Base-by-base conservation (phyloP, 768 basidiomycete genomes). In the Tylopilus felleus region DNA sequence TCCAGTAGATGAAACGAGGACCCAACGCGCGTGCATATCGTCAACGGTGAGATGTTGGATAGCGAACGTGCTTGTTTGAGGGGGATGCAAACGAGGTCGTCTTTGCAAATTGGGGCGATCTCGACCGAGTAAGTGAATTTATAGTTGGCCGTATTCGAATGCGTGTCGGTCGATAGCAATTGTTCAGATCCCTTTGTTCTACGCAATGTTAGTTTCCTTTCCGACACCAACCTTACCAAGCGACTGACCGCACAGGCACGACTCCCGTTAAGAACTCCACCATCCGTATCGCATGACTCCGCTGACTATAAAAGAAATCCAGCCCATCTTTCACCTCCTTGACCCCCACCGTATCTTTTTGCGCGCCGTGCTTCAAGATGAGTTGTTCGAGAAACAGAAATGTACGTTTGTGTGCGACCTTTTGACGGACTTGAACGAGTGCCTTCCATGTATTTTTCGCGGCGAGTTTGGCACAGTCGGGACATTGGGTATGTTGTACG, bases 361-460 rank as follows among this genome's bases (percentile, higher is more conserved):
- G 96, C 5, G 94, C 94, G 60, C 87, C 87, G 65, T 98, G 93
- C 71, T 95, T 98, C 65, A 98, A 74, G 67, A 99, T 98, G 57
- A 98, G 80, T 65, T 98, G 97, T 72, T 98, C 97, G 48, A 98
- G 84, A 77, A 86, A 99, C 63, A 99, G 73, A 77, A 99, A 99
- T 2, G 97, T 98, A 53, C 97, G 85, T 74, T 99, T 99, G 71
- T 99, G 97, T 5, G 93, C 79, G 40, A 98, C 97, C 73, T 99
- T 98, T 70, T 99, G 97, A 43, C 97, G 87, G n/a, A 98, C 93
- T 76, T 98, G 97, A 1, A 99, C 95, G 35, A 93, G 79, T 1
- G 96, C 93, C 67, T 93, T 94, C 97, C 96, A 98, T 0, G 95
- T 98, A 69, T 98, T 98, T 75, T 98, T 99, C 3, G 97, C 97